Conservation (phyloP, 108 stramenopile species). For the Bacterosira constricta region DNA sequence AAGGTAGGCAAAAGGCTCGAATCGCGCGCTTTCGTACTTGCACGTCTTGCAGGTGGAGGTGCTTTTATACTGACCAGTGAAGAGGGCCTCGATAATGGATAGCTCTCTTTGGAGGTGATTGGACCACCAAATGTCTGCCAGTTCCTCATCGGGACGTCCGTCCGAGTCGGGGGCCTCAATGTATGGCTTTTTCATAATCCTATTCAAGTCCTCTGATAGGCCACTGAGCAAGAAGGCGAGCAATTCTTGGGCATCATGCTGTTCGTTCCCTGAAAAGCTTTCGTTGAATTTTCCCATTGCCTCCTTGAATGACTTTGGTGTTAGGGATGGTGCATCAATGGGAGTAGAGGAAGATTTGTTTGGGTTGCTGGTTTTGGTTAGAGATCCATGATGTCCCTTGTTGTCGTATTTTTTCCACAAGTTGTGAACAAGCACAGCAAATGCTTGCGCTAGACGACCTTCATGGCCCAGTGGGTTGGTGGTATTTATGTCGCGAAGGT, state of each 20-base stretch:
- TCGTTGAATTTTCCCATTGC: conserved; percentile 91
- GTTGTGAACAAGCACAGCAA: conserved; percentile 86
- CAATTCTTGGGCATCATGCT: conserved; percentile 98
- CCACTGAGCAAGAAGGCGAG: conserved; percentile 90
- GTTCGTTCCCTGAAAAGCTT: conserved; percentile 94
- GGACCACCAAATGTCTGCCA: conserved; percentile 98
- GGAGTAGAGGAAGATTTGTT: conserved; percentile 69
- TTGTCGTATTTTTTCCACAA: conserved; percentile 81
- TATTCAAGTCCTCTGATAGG: conserved; percentile 96
- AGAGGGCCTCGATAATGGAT: conserved; percentile 94
- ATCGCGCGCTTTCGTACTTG: conserved; percentile 95
- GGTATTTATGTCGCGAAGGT: conserved; percentile 91
- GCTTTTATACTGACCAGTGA: conserved; percentile 96
- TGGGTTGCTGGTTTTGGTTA: conserved; percentile 42
- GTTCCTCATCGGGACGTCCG: conserved; percentile 90
- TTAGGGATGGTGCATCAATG: conserved; percentile 77
- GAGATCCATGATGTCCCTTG: conserved; percentile 22
- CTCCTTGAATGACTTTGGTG: conserved; percentile 93
- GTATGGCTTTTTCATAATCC: conserved; percentile 96
- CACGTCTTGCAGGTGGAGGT: conserved; percentile 92
- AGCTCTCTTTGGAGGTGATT: conserved; percentile 93
- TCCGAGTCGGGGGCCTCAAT: conserved; percentile 92
- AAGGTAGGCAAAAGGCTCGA: conserved; percentile 94
- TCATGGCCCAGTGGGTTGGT: conserved; percentile 93
- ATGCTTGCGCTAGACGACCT: conserved; percentile 93